Conservation (phyloP, 2,329 filamentous ascomycete species). For the Fusarium fujikuroi region DNA sequence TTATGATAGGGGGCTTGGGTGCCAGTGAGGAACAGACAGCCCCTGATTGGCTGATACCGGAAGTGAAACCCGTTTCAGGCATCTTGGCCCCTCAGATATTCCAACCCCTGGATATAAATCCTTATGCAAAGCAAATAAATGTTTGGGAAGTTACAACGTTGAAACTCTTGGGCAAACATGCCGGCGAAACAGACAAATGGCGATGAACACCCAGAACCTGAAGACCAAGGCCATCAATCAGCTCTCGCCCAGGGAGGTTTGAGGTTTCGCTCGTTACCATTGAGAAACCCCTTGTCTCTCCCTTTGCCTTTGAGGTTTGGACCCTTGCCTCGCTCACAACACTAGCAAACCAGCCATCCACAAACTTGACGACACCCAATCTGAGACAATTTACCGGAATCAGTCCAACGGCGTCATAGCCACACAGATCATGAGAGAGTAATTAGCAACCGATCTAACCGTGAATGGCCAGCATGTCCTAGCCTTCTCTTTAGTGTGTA, state of each 20-base stretch:
- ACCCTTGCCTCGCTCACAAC: constrained; percentile 30
- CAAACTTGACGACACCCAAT: constrained; percentile 18
- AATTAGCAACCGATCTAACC: constrained; percentile 20
- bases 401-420: constrained; percentile 30
- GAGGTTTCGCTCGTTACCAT: constrained; percentile 6
- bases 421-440: background rate
- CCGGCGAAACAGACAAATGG: constrained; percentile 30
- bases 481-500: constrained; percentile 8
- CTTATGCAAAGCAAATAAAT: constrained; percentile 20
- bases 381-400: constrained; percentile 32
- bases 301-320: constrained; percentile 20
- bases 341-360: constrained; percentile 28
- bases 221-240: constrained; percentile 23
- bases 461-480: constrained; percentile 1
- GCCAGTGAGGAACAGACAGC: constrained; percentile 17
- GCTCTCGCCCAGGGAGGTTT: background rate
- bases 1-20: constrained; percentile 13
- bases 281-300: constrained; percentile 21
- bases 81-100: constrained; percentile 25
- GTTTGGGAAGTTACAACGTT: constrained; percentile 14
- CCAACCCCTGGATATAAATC: constrained; percentile 29
- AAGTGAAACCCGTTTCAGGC: constrained; percentile 45
- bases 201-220: constrained; percentile 21
- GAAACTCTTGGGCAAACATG: constrained; percentile 36
- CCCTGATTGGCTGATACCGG: constrained; percentile 25